A percentile compares a stretch with the other conserved stretches of the same genome.
phyloP scores from a whole-genome alignment of 2,329 filamentous ascomycete species.

The Aspergillus pseudoterreus region DNA sequence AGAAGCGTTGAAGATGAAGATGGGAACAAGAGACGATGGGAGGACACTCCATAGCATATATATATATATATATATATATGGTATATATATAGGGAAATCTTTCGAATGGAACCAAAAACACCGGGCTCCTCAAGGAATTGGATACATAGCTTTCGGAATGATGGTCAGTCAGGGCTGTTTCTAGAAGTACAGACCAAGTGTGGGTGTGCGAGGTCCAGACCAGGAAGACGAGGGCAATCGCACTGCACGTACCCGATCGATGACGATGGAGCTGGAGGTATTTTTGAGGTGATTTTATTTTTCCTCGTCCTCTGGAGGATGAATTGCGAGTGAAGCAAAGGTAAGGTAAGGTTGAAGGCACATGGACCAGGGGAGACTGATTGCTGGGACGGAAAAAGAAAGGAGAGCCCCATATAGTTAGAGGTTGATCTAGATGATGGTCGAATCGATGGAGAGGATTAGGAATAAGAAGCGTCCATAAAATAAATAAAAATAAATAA shows the following conservation, averaged over 20 bases:
- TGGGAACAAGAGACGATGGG: conserved; percentile 4
- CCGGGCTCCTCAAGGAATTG: conserved; percentile 8
- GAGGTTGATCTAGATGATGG: neutral
- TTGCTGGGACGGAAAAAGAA: neutral
- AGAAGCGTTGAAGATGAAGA: conserved; percentile 4
- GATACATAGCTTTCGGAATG: conserved; percentile 10
- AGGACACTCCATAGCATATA: conserved; percentile 19
- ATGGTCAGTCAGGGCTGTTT: conserved; percentile 1
- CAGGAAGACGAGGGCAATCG: conserved; percentile 5
- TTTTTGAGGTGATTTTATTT: too few relatives aligned
- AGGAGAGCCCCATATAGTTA: neutral
- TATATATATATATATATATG: conserved; percentile 25
- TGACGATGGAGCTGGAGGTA: neutral
- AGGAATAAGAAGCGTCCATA: too few relatives aligned
- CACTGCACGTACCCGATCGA: neutral
- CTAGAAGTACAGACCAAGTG: conserved; percentile 7
- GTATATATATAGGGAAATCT: conserved; percentile 19
- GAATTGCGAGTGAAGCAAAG: neutral
- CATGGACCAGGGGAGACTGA: neutral
- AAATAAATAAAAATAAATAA: too few relatives aligned
- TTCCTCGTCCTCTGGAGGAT: conserved; percentile 1
- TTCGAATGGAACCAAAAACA: conserved; percentile 11
- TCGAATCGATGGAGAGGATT: neutral
- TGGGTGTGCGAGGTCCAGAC: conserved; percentile 15
- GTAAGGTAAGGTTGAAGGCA: neutral